Evolutionary conservation across 2,329 filamentous ascomycete species (phyloP).

Genomic region (Colletotrichum sp.): DNA sequence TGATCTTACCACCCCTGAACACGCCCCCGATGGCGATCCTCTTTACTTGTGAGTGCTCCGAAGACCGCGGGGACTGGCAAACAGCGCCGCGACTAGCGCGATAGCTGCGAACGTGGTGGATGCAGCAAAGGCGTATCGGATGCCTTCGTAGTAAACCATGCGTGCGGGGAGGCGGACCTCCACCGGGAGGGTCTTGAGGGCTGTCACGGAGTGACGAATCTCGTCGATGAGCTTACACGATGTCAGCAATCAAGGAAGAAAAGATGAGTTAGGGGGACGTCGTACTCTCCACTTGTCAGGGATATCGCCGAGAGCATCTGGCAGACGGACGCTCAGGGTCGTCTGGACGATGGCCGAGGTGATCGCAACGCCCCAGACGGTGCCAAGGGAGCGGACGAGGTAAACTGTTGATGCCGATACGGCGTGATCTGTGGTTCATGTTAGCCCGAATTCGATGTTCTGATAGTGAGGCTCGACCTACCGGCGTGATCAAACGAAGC

Average conservation of each 20-base stretch:
- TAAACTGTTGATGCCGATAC: conserved; percentile 68
- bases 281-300: conserved; percentile 64
- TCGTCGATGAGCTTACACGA: conserved; percentile 62
- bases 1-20: background rate
- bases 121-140: conserved; percentile 59
- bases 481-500: conserved; percentile 67
- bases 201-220: conserved; percentile 65
- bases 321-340: conserved; percentile 59
- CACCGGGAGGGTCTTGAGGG: conserved; percentile 57
- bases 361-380: conserved; percentile 68
- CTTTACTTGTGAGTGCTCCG: conserved; percentile 31
- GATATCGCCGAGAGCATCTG: conserved; percentile 57
- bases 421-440: conserved; percentile 57
- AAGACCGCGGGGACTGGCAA: conserved; percentile 33
- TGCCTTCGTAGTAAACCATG: conserved; percentile 64
- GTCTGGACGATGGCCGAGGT: conserved; percentile 69
- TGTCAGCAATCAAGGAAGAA: no score
- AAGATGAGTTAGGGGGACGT: no score
- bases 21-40: background rate
- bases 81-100: conserved; percentile 38
- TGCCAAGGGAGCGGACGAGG: conserved; percentile 66
- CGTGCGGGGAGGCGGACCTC: conserved; percentile 62
- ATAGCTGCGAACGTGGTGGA: conserved; percentile 57
- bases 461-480: conserved; percentile 32
- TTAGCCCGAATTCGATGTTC: background rate